Conservation (phyloP, 768 basidiomycete genomes). For the Lactarius akahatsu region DNA sequence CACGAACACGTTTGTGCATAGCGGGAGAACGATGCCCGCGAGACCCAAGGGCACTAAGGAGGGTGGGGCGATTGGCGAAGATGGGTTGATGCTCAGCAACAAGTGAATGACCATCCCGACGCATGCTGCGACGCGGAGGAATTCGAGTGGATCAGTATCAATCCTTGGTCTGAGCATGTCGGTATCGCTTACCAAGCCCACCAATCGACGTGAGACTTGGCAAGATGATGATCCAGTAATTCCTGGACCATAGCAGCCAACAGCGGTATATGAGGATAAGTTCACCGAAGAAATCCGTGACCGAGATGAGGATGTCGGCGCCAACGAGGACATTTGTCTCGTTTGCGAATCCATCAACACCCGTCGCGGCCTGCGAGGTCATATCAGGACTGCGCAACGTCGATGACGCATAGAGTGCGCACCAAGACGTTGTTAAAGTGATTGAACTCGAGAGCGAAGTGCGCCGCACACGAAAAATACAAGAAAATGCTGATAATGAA, state of each 20-base stretch:
- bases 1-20: conserved; percentile 44
- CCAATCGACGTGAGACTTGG: conserved; percentile 29
- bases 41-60: conserved; percentile 36
- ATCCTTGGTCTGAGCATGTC: background rate
- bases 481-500: conserved; percentile 8
- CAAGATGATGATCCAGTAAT: conserved; percentile 37
- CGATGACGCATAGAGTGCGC: conserved; percentile 18
- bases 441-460: conserved; percentile 37
- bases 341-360: conserved; percentile 34
- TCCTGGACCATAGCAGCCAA: conserved; percentile 43
- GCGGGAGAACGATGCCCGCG: conserved; percentile 41
- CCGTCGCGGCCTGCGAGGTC: conserved; percentile 31
- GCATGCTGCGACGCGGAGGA: background rate
- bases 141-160: background rate
- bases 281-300: conserved; percentile 40
- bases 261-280: conserved; percentile 43
- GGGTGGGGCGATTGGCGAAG: background rate
- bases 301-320: conserved; percentile 40
- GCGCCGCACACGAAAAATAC: conserved; percentile 6
- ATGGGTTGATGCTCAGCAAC: conserved; percentile 1
- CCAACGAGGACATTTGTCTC: conserved; percentile 37
- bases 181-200: conserved; percentile 36
- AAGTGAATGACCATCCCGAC: background rate
- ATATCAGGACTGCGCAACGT: background rate
- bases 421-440: conserved; percentile 39